Percentiles rank a stretch among this genome's conserved stretches.
Evolutionary conservation across 2,329 filamentous ascomycete species (phyloP).

Genomic region (Colletotrichum melonis): DNA sequence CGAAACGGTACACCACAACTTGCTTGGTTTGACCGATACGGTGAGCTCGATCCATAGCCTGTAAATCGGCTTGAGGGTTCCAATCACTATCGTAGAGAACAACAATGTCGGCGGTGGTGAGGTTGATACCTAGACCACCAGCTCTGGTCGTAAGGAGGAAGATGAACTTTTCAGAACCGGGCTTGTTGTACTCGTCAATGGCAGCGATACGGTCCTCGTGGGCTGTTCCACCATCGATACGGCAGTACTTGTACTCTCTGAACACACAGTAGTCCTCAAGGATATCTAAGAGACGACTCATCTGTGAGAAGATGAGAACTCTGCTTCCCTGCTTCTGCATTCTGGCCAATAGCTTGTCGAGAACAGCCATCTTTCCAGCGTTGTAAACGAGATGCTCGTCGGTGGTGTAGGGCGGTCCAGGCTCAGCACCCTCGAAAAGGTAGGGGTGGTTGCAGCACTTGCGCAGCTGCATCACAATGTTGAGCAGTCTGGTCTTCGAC

Average conservation of each 20-base stretch:
- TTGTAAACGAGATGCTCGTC: slow-evolving; percentile 96
- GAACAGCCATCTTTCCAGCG: slow-evolving; percentile 95
- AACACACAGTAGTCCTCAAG: slow-evolving; percentile 99
- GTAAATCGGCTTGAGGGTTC: slow-evolving; percentile 98
- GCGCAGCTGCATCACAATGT: slow-evolving; percentile 99
- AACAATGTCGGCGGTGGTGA: slow-evolving; percentile 95
- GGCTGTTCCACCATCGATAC: slow-evolving; percentile 95
- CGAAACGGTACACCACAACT: slow-evolving; percentile 94
- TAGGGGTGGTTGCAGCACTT: slow-evolving; percentile 99
- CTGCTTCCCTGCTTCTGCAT: slow-evolving; percentile 89
- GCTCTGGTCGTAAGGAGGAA: slow-evolving; percentile 96
- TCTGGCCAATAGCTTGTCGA: slow-evolving; percentile 89
- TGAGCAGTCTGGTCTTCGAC: slow-evolving; percentile 95
- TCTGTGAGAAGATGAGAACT: slow-evolving; percentile 99
- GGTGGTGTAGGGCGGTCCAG: slow-evolving; percentile 96
- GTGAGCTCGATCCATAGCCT: slow-evolving; percentile 98
- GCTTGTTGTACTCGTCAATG: slow-evolving; percentile 98
- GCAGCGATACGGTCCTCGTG: slow-evolving; percentile 98
- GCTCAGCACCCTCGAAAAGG: slow-evolving; percentile 96
- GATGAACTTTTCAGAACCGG: slow-evolving; percentile 94
- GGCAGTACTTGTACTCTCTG: slow-evolving; percentile 93
- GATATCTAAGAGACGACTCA: slow-evolving; percentile 97
- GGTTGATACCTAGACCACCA: slow-evolving; percentile 95
- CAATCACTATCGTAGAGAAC: slow-evolving; percentile 98
- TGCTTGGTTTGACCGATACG: slow-evolving; percentile 99